These are phyloP conservation scores for Aspergillus kassunensis DNA, from an alignment of 495 filamentous ascomycete species.

Conservation along the genomic window DNA sequence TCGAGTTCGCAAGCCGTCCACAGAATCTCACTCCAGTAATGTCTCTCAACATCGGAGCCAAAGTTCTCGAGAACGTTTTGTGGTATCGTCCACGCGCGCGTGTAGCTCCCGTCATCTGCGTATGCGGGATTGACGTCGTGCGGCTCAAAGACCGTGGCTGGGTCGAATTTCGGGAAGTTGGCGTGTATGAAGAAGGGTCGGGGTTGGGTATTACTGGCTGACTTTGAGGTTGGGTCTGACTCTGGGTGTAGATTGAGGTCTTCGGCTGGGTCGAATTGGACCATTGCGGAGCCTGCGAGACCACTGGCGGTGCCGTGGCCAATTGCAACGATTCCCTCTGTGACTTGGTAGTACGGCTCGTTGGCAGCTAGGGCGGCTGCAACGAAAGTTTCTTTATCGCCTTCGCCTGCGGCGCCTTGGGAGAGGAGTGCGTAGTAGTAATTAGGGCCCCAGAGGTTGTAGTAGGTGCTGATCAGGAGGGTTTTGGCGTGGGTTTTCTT, in stretches of 20 bases:
- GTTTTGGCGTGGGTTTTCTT: constrained; percentile 43
- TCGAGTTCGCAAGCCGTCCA: constrained; percentile 47
- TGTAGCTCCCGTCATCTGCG: constrained; percentile 32
- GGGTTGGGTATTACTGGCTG: constrained; percentile 17
- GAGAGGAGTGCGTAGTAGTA: constrained; percentile 51
- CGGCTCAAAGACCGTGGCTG: constrained; percentile 37
- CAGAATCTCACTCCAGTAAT: constrained; percentile 47
- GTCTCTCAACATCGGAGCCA: constrained; percentile 46
- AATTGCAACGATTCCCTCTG: constrained; percentile 76
- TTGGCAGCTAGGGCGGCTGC: constrained; percentile 42
- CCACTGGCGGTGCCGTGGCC: constrained; percentile 61
- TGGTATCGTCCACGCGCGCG: constrained; percentile 41
- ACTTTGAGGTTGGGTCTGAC: constrained; percentile 15
- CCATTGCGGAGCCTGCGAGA: constrained; percentile 39
- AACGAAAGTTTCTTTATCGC: constrained; percentile 58
- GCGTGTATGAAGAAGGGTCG: constrained; percentile 47
- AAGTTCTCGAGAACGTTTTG: constrained; percentile 34
- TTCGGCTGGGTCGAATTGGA: constrained; percentile 39
- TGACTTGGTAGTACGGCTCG: constrained; percentile 49
- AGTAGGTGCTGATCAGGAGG: constrained; percentile 53
- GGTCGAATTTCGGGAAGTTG: constrained; percentile 50
- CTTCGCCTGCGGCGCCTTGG: constrained; percentile 51
- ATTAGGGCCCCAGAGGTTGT: constrained; percentile 53
- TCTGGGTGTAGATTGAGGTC: constrained; percentile 27
- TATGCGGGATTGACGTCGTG: constrained; percentile 33